These are phyloP conservation scores for Coemansia sp. DNA, from an alignment of 192 early-diverging fungal genomes.

Conservation along the genomic window DNA sequence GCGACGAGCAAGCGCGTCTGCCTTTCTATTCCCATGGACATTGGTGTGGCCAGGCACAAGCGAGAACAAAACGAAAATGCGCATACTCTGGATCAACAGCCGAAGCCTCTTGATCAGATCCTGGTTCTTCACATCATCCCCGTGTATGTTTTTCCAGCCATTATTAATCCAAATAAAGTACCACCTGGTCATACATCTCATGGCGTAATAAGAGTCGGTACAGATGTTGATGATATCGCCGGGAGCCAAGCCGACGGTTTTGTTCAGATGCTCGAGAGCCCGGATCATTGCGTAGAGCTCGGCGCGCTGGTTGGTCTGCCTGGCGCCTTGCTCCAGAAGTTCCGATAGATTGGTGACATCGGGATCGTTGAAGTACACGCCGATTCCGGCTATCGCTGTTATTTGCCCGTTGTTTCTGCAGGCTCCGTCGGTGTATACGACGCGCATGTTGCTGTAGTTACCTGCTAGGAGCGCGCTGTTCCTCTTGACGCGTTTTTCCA, in stretches of 20 bases:
- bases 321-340: conserved; percentile 8
- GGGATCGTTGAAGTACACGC: conserved; percentile 46
- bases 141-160: neutral
- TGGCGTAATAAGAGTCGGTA: neutral
- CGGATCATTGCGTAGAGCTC: conserved; percentile 10
- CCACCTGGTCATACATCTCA: neutral
- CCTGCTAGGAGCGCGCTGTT: neutral
- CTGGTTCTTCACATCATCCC: neutral
- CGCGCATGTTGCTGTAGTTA: neutral
- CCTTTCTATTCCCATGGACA: neutral
- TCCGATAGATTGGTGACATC: conserved; percentile 49
- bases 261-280: conserved; percentile 1
- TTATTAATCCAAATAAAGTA: neutral
- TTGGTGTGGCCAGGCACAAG: neutral
- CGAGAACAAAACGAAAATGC: neutral
- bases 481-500: neutral
- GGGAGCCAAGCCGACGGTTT: neutral
- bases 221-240: neutral
- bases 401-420: conserved; percentile 49
- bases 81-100: neutral
- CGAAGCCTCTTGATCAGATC: neutral
- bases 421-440: conserved; percentile 54
- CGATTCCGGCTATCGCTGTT: conserved; percentile 49
- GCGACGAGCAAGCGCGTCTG: neutral
- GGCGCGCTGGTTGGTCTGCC: conserved; percentile 8